Base-by-base conservation (phyloP, 192 early-diverging fungal genomes). In the Linnemannia zychae region DNA sequence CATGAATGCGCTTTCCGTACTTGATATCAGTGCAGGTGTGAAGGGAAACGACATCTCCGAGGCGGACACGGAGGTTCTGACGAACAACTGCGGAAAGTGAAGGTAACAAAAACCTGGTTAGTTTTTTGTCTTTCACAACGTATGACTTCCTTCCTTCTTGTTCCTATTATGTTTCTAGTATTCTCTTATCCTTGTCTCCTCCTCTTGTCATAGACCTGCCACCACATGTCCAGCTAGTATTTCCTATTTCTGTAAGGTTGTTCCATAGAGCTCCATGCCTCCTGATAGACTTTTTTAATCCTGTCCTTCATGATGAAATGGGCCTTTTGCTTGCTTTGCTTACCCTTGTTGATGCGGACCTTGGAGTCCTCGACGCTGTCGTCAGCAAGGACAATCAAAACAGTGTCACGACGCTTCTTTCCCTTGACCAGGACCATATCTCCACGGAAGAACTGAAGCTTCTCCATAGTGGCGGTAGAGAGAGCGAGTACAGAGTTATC, bases 351-450 rank as follows among this genome's bases (percentile, higher is more conserved):
- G 80, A 99, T 94, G 77, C 94, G 91, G 82, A 97, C 95, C 90
- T 99, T 99, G 83, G 95, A 95, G 82, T 94, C 93, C 81, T 99
- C 98, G 69, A 97, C 92, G 46, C 93, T 91, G 81, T 99, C 98
- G 90, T 98, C 97, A 67, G 95, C 92, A 53, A 99, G 90, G 70
- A 97, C 97, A 79, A 99, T 97, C 48, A 99, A 88, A 22, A 99
- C 97, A 17, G 98, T 99, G 87, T 99, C 97, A 79, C 93, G 93
- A 86, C 98, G 94, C 93, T 97, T 98, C 92, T 99, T 99, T 84
- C 98, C 98, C 91, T 98, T 99, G 83, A 99, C 84, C 37, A 99
- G 85, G 63, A 99, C 94, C 79, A 95, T 98, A 90, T 99, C 98
- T 76, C 98, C 98, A 80, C 97, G 89, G 92, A 99, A 99, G 74